Evolutionary conservation across 2,329 filamentous ascomycete genomes (phyloP).

Genomic region (Fusarium miscanthi): DNA sequence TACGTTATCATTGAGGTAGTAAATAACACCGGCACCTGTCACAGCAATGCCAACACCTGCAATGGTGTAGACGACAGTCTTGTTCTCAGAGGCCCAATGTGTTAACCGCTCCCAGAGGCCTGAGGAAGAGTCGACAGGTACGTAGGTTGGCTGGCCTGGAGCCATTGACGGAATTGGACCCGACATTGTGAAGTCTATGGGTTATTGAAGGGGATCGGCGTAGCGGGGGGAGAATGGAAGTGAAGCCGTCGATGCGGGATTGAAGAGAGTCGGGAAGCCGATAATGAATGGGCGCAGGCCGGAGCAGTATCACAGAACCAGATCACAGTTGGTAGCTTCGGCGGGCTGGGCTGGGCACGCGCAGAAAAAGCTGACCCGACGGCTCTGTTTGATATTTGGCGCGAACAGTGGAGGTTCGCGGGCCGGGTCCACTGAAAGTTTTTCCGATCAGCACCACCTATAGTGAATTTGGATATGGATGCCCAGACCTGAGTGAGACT

Average conservation of each 20-base stretch:
- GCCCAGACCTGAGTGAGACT: background rate
- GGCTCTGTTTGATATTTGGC: conserved; percentile 47
- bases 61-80: conserved; percentile 94
- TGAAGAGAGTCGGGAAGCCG: conserved; percentile 42
- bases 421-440: conserved; percentile 46
- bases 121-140: conserved; percentile 67
- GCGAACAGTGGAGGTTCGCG: conserved; percentile 33
- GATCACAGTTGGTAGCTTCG: conserved; percentile 42
- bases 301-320: conserved; percentile 33
- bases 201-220: conserved; percentile 39
- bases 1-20: conserved; percentile 79
- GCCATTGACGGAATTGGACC: conserved; percentile 62
- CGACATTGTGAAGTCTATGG: conserved; percentile 52
- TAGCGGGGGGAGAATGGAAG: conserved; percentile 37
- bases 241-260: conserved; percentile 44
- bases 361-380: conserved; percentile 52
- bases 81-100: conserved; percentile 94
- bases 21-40: conserved; percentile 89
- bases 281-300: conserved; percentile 49
- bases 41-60: conserved; percentile 93
- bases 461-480: conserved; percentile 11
- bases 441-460: conserved; percentile 40
- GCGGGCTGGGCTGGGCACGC: conserved; percentile 46
- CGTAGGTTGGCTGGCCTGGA: conserved; percentile 56
- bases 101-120: conserved; percentile 91